Percentiles rank a stretch among this genome's conserved stretches.
Conservation (phyloP, 2,329 filamentous ascomycete genomes). For the Trichoderma semiorbis region DNA sequence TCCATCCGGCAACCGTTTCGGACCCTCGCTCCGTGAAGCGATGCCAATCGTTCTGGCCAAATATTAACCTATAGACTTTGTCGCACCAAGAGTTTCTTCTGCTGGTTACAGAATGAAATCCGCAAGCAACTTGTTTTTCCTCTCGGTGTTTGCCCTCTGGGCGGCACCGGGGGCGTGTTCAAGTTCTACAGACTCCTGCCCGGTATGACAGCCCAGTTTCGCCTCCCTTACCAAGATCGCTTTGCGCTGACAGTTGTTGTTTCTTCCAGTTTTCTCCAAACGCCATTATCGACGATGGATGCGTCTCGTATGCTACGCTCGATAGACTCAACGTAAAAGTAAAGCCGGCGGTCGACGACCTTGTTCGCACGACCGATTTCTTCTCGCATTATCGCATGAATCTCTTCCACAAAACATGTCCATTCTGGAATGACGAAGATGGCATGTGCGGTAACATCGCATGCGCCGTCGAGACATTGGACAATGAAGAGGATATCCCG, state of each 20-base stretch:
- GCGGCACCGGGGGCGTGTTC: constrained; percentile 45
- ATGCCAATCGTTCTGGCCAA: neutral
- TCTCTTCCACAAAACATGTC: constrained; percentile 89
- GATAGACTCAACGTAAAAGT: constrained; percentile 77
- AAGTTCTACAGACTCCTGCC: constrained; percentile 46
- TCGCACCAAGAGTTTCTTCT: neutral
- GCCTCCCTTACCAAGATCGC: neutral
- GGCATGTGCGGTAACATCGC: constrained; percentile 97
- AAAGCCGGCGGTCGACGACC: constrained; percentile 71
- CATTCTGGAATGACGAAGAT: constrained; percentile 91
- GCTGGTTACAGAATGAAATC: constrained; percentile 43
- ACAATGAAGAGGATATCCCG: constrained; percentile 93
- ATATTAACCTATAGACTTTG: neutral
- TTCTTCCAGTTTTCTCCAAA: constrained; percentile 72
- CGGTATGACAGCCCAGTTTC: constrained; percentile 40
- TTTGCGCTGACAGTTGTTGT: constrained; percentile 36
- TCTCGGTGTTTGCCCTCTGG: constrained; percentile 56
- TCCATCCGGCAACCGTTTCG: neutral
- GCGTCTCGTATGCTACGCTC: constrained; percentile 87
- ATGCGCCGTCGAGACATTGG: constrained; percentile 90
- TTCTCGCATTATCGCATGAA: constrained; percentile 97
- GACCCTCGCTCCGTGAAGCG: neutral
- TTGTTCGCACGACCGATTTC: constrained; percentile 89
- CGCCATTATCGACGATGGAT: constrained; percentile 88
- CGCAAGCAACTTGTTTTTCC: constrained; percentile 53